Conservation (phyloP, 805 yeast species). For the Starmerella vitae region DNA sequence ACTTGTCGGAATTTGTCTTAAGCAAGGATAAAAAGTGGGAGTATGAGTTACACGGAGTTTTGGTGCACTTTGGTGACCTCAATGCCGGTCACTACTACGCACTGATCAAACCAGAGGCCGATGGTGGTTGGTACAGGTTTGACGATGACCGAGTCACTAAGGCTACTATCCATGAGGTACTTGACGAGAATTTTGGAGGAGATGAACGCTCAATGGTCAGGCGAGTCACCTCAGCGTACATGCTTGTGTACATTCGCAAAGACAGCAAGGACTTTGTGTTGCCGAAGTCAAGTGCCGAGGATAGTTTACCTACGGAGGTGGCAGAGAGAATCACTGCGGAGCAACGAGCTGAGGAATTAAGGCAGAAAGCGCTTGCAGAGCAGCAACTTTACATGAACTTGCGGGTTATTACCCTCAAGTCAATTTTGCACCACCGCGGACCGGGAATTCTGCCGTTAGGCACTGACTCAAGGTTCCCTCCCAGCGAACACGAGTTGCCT, state of each 20-base stretch:
- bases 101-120: slow-evolving; percentile 63
- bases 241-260: slow-evolving; percentile 83
- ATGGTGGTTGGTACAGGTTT: slow-evolving; percentile 62
- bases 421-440: slow-evolving; percentile 10
- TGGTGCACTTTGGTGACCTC: slow-evolving; percentile 92
- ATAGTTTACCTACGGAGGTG: slow-evolving; percentile 51
- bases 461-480: neutral
- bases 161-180: slow-evolving; percentile 71
- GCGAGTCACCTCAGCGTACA: slow-evolving; percentile 88
- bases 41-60: slow-evolving; percentile 80
- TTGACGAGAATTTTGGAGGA: slow-evolving; percentile 86
- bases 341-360: slow-evolving; percentile 38
- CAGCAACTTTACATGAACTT: slow-evolving; percentile 30
- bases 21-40: slow-evolving; percentile 50
- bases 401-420: slow-evolving; percentile 4
- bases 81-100: slow-evolving; percentile 96
- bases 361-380: slow-evolving; percentile 55
- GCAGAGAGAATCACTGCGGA: slow-evolving; percentile 54
- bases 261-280: slow-evolving; percentile 44
- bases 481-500: slow-evolving; percentile 10
- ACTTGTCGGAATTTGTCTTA: slow-evolving; percentile 65
- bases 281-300: slow-evolving; percentile 35
- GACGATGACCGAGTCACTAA: slow-evolving; percentile 92
- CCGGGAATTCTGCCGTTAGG: slow-evolving; percentile 14
- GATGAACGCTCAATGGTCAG: slow-evolving; percentile 39